Percentiles rank a stretch among this genome's conserved stretches.
These are phyloP conservation scores for Passalora sequoiae DNA, from an alignment of 2,329 filamentous ascomycete genomes.

Conservation along the genomic window DNA sequence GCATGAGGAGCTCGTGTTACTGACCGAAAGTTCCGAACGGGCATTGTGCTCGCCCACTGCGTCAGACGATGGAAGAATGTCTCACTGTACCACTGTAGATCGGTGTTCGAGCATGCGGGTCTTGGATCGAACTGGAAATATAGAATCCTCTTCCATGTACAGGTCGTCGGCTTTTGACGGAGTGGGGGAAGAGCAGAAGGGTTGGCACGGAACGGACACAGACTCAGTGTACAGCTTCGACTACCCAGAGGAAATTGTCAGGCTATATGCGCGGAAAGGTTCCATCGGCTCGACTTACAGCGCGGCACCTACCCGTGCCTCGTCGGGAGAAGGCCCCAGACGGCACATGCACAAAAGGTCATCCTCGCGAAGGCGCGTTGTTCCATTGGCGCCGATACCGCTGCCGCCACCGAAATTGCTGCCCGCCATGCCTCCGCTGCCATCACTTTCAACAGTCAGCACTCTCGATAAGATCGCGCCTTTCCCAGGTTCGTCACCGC, in stretches of 20 bases:
- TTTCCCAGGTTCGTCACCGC: slow-evolving; percentile 2
- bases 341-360: slow-evolving; percentile 11
- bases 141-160: slow-evolving; percentile 11
- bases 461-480: slow-evolving; percentile 6
- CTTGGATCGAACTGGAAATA: slow-evolving; percentile 8
- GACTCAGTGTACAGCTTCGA: slow-evolving; percentile 14
- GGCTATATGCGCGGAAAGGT: slow-evolving; percentile 10
- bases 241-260: slow-evolving; percentile 4
- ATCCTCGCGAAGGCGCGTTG: slow-evolving; percentile 20
- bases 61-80: slow-evolving; percentile 4
- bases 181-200: slow-evolving; percentile 14
- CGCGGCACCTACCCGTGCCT: slow-evolving; percentile 6
- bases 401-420: slow-evolving; percentile 28
- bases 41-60: slow-evolving; percentile 17
- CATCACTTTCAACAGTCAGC: slow-evolving; percentile 11
- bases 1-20: slow-evolving; percentile 62
- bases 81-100: slow-evolving; percentile 5
- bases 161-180: slow-evolving; percentile 11
- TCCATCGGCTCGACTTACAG: slow-evolving; percentile 13
- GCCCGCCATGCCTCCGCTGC: slow-evolving; percentile 23
- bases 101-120: neutral
- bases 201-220: slow-evolving; percentile 16
- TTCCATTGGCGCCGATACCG: slow-evolving; percentile 25
- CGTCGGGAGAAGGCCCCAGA: neutral
- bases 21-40: slow-evolving; percentile 51